Base-by-base conservation (phyloP, 345 rosid genomes). In the Ailanthus altissimus region DNA sequence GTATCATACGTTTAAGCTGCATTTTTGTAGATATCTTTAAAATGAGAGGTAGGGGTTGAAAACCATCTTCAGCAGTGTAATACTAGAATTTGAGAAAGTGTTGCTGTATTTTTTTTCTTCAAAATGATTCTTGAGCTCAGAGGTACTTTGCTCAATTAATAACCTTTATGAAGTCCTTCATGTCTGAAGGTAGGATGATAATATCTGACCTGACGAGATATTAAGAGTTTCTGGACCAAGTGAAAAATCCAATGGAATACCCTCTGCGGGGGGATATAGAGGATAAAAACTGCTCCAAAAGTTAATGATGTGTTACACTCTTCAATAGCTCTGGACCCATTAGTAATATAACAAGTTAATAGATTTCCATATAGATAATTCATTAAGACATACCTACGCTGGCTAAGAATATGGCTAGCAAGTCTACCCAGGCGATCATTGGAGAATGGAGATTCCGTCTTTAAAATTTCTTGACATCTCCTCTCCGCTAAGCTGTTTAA, bases 341-440 rank as follows among this genome's bases (percentile, higher is more conserved):
- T 4, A 23, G 62, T 64, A 28, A 42, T 68, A 64, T 3, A 40
- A 38, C 47, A 51, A 56, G 64, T 28, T 45, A 16, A 38, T 40
- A 18, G 73, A 69, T 60, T 77, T 53, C 38, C 40, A 58, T 5
- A 13, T 62, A 49, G 25, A 51, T 53, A 49, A 80, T 71, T 9
- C 43, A 25, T 23, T 32, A 14, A 23, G 54, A 63, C 84, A 71
- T 88, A 82, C 97, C 97, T 90, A 70, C 84, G 87, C 75, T 92
- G 98, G 77, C 81, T 84, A 67, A 93, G 89, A 56, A 93, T 81
- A 84, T 93, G 99, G 80, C 65, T 89, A 56, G 97, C 93, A 36
- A 95, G 97, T 78, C 97, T 92, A 64, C 91, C 86, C 86, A 95
- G 81, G 60, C 99, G 96, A 84, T 95, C 98, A 61, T 54, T 87